Conservation (phyloP, 2,329 filamentous ascomycete genomes). For the Tolypocladium paradoxum region DNA sequence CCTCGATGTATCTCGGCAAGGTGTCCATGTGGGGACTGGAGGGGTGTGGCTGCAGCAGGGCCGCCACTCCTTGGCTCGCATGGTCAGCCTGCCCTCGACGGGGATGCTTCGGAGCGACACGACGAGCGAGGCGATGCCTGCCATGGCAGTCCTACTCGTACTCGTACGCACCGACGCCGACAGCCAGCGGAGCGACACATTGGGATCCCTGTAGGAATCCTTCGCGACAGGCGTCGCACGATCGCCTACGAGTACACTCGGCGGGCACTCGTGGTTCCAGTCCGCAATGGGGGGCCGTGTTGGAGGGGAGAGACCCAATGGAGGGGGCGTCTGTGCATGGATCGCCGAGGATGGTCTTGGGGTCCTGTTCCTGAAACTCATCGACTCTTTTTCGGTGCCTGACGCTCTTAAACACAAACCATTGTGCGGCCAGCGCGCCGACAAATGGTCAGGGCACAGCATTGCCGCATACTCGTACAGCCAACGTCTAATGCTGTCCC, state of each 20-base stretch:
- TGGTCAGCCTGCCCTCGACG: neutral
- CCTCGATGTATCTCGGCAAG: neutral
- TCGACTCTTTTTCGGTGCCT: neutral
- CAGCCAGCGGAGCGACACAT: neutral
- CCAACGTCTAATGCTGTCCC: neutral
- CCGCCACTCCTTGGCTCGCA: neutral
- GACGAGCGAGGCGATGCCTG: neutral
- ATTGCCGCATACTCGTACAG: neutral
- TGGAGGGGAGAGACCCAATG: neutral
- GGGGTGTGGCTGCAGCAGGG: neutral
- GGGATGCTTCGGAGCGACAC: neutral
- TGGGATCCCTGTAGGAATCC: neutral
- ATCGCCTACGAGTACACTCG: too few relatives aligned
- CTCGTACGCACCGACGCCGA: neutral
- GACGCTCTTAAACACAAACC: neutral
- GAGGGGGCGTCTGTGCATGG: neutral
- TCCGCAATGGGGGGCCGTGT: neutral
- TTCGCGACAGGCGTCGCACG: neutral
- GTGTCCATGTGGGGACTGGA: neutral
- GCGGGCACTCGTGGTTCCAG: neutral
- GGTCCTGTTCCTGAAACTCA: neutral
- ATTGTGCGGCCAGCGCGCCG: neutral
- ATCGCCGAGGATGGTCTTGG: neutral
- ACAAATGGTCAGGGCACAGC: neutral
- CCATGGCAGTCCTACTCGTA: neutral